phyloP scores from a whole-genome alignment of 257 asterid species.

The Petunia secreta region DNA sequence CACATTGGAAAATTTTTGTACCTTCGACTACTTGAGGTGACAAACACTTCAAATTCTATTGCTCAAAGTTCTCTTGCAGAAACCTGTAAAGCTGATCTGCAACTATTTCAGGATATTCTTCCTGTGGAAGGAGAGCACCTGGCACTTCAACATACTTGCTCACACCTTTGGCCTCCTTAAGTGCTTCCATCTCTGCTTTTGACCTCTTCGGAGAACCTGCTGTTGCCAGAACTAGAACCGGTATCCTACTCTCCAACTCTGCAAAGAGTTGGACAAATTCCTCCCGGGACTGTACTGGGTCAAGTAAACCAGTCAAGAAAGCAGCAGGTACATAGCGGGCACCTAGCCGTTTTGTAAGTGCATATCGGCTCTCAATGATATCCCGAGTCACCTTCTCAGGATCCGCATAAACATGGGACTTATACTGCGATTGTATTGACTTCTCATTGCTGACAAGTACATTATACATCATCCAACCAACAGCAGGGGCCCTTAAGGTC shows the following conservation, averaged over 20 bases:
- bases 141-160: constrained; percentile 70
- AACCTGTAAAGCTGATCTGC: constrained; percentile 73
- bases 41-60: constrained; percentile 32
- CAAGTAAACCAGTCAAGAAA: constrained; percentile 91
- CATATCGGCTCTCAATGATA: constrained; percentile 74
- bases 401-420: constrained; percentile 90
- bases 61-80: constrained; percentile 57
- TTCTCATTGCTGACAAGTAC: constrained; percentile 93
- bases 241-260: constrained; percentile 59
- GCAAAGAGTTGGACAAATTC: constrained; percentile 75
- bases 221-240: constrained; percentile 71
- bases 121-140: constrained; percentile 96
- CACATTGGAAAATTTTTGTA: constrained; percentile 22
- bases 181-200: constrained; percentile 97
- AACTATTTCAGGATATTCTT: constrained; percentile 77
- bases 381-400: constrained; percentile 81
- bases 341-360: constrained; percentile 77
- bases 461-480: constrained; percentile 99
- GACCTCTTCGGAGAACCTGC: constrained; percentile 80
- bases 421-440: constrained; percentile 87
- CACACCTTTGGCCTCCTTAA: constrained; percentile 77
- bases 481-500: constrained; percentile 90
- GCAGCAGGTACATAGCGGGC: constrained; percentile 98
- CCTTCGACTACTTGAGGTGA: constrained; percentile 34
- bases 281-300: constrained; percentile 82